phyloP scores from a whole-genome alignment of 306 rosid genomes.

The Amphicarpaea edgeworthii region DNA sequence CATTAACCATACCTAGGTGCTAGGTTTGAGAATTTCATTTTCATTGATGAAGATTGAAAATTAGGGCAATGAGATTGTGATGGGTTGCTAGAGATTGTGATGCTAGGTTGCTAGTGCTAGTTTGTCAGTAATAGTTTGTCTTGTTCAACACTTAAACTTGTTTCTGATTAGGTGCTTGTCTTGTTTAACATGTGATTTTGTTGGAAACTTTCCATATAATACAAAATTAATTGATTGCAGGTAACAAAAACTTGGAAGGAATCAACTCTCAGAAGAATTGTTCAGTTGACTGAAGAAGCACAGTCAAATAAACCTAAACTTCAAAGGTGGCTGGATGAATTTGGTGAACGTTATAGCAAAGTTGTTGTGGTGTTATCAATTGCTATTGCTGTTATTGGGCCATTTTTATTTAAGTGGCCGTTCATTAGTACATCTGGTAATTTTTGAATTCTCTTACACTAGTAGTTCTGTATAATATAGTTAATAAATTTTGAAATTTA shows the following conservation, averaged over 20 bases:
- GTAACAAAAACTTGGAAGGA: constrained; percentile 90
- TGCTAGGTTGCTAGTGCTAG: constrained; percentile 20
- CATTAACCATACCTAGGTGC: background rate
- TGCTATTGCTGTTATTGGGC: constrained; percentile 87
- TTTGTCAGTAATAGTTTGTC: constrained; percentile 33
- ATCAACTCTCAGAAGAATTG: constrained; percentile 88
- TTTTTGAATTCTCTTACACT: constrained; percentile 38
- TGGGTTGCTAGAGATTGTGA: constrained; percentile 35
- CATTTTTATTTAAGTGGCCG: constrained; percentile 95
- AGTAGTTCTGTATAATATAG: constrained; percentile 5
- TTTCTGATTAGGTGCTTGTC: constrained; percentile 42
- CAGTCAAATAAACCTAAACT: constrained; percentile 89
- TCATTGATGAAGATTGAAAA: constrained; percentile 16
- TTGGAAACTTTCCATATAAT: constrained; percentile 39
- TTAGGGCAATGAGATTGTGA: constrained; percentile 10
- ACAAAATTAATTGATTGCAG: constrained; percentile 54
- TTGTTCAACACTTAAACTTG: constrained; percentile 40
- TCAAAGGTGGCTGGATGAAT: constrained; percentile 98
- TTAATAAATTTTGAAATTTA: constrained; percentile 35
- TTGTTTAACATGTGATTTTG: constrained; percentile 30
- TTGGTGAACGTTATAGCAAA: constrained; percentile 95
- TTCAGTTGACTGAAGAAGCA: constrained; percentile 98
- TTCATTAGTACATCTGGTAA: constrained; percentile 85
- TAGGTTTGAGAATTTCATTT: constrained; percentile 7
- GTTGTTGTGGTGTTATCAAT: constrained; percentile 87